A percentile compares a stretch with the other conserved stretches of the same genome.
Evolutionary conservation across 495 filamentous ascomycete genomes (phyloP).

Genomic region (Usnea hakonensis): DNA sequence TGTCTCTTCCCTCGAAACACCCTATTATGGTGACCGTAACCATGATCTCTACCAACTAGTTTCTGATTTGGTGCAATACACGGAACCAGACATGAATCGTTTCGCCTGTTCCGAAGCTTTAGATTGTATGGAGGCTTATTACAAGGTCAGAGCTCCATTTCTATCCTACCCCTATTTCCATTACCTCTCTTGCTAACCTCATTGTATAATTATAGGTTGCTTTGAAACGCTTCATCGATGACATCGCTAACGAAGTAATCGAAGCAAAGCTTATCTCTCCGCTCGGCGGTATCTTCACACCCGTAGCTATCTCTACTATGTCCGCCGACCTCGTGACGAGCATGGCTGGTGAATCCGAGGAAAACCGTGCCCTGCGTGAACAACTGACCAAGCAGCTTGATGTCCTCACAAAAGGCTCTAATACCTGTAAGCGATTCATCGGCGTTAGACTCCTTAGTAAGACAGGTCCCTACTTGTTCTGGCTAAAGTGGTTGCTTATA

Average conservation of each 20-base stretch:
- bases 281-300: slow-evolving; percentile 35
- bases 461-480: too few species aligned
- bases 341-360: slow-evolving; percentile 50
- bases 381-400: slow-evolving; percentile 44
- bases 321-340: slow-evolving; percentile 33
- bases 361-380: slow-evolving; percentile 39
- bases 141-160: slow-evolving; percentile 32
- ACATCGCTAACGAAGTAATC: slow-evolving; percentile 50
- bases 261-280: slow-evolving; percentile 49
- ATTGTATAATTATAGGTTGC: slow-evolving; percentile 37
- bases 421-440: slow-evolving; percentile 43
- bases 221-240: slow-evolving; percentile 54
- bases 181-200: slow-evolving; percentile 12
- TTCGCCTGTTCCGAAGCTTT: slow-evolving; percentile 39
- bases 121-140: slow-evolving; percentile 45
- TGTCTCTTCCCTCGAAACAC: too few species aligned
- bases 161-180: slow-evolving; percentile 6
- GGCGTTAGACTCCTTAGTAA: slow-evolving; percentile 18
- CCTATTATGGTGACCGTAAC: too few species aligned
- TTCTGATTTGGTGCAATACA: slow-evolving; percentile 3
- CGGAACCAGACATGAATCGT: slow-evolving; percentile 34
- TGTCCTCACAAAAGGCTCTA: slow-evolving; percentile 41
- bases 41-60: neutral
- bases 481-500: too few species aligned
- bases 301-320: slow-evolving; percentile 34